Evolutionary conservation across 345 rosid species (phyloP), one percentile per base, ranked within the genome.

Genomic region (Sonneratia alba): DNA sequence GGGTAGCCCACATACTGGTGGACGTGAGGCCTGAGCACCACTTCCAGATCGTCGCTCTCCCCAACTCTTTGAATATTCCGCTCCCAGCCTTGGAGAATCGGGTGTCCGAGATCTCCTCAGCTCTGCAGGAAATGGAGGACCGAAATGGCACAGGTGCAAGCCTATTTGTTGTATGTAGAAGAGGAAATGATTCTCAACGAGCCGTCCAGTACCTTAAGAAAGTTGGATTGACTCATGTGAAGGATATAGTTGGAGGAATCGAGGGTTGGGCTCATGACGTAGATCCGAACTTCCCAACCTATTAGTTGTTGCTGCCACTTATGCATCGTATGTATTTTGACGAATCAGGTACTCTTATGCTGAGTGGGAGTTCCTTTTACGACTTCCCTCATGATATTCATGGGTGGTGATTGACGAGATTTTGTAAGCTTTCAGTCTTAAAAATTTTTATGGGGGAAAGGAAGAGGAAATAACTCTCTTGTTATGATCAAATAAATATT

Each of bases 181-280:
- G 97, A 36, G 97, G 98, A 70, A 94, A 94, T 14, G 93, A 92
- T 78, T 94, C 97, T 45, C 98, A 94, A 81, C 89, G 91, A 73
- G 98, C 97, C 18, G 97, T 94, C 62, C 79, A 91, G 49, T 73
- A 75, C 69, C 86, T 91, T 67, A 91, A 82, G 48, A 83, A 81
- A 18, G 69, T 72, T 47, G 99, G 99, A 66, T 84, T 88, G 51
- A 18, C 65, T 70, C 79, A 85, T 12, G 97, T 93, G 16, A 90
- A 74, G 76, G 97, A 92, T 75, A 87, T 95, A 59, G 68, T 86
- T 13, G 99, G 99, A 47, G 99, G 99, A 11, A 67, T 92, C 16
- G 91, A 90, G 78, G 85, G 86, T 21, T 95, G 99, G 97, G 83
- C 89, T 34, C 79, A 67, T 15, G 86, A 88, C 9, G 97, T 95